These are phyloP conservation scores for Cercospora citrullina DNA, from an alignment of 2,329 filamentous ascomycete genomes.

Conservation along the genomic window DNA sequence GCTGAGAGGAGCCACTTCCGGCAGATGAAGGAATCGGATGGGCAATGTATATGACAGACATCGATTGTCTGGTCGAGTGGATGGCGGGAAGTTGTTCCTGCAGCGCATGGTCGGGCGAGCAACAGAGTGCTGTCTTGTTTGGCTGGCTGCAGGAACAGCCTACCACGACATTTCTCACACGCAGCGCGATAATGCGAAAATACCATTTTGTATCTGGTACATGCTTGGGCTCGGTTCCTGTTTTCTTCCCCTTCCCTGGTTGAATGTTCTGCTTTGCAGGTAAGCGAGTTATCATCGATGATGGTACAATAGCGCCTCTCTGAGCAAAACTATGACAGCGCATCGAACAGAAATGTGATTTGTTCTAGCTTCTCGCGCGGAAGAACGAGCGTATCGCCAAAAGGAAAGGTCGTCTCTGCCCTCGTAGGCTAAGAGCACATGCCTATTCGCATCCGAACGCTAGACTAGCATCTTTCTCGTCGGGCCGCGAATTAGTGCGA, in stretches of 20 bases:
- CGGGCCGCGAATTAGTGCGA: background rate
- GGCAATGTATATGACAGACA: background rate
- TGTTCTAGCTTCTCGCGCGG: background rate
- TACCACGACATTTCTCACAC: background rate
- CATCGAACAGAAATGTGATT: background rate
- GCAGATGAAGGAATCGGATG: background rate
- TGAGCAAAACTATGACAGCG: background rate
- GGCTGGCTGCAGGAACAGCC: background rate
- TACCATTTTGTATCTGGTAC: background rate
- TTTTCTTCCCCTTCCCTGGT: background rate
- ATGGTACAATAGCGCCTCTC: background rate
- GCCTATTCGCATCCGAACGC: background rate
- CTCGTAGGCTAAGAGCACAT: background rate
- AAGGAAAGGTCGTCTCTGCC: background rate
- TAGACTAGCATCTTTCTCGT: background rate
- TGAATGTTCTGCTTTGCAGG: background rate
- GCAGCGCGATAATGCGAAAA: background rate
- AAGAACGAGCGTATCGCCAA: background rate
- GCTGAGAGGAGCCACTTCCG: background rate
- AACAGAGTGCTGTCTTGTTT: background rate
- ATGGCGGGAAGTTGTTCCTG: background rate
- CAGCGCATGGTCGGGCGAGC: background rate
- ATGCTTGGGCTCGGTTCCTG: background rate
- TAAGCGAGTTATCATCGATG: background rate
- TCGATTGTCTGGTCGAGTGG: background rate